phyloP scores from a whole-genome alignment of 75 land plant genomes.

The Selaginella moellendorffii region DNA sequence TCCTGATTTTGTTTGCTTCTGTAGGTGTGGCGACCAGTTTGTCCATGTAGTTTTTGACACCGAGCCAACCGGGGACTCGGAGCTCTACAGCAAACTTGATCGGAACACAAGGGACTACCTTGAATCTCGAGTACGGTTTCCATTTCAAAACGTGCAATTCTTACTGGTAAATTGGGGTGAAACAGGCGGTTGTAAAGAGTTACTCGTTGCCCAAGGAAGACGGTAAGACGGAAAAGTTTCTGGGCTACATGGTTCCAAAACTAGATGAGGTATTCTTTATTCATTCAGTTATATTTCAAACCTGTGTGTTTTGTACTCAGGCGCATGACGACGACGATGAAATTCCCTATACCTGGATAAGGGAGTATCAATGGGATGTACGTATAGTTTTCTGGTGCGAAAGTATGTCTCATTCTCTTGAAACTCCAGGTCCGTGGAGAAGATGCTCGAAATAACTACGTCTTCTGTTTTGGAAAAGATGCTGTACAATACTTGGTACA shows the following conservation, averaged over 20 bases:
- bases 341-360: slow-evolving; percentile 62
- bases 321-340: slow-evolving; percentile 63
- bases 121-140: slow-evolving; percentile 47
- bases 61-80: slow-evolving; percentile 81
- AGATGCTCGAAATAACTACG: slow-evolving; percentile 52
- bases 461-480: slow-evolving; percentile 55
- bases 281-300: not conserved
- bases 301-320: not conserved
- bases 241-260: slow-evolving; percentile 87
- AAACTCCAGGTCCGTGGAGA: slow-evolving; percentile 55
- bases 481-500: slow-evolving; percentile 71
- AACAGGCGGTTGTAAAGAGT: slow-evolving; percentile 90
- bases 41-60: slow-evolving; percentile 64
- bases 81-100: slow-evolving; percentile 48
- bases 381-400: slow-evolving; percentile 7
- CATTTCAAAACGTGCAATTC: no score
- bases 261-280: slow-evolving; percentile 54
- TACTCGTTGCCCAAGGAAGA: slow-evolving; percentile 39
- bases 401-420: not conserved
- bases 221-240: slow-evolving; percentile 52
- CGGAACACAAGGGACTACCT: slow-evolving; percentile 45
- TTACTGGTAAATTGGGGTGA: no score
- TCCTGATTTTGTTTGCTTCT: not conserved
- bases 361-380: slow-evolving; percentile 98
- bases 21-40: slow-evolving; percentile 64